Conservation (phyloP, 1,284 basidiomycete species). For the Tilletia walkeri region DNA sequence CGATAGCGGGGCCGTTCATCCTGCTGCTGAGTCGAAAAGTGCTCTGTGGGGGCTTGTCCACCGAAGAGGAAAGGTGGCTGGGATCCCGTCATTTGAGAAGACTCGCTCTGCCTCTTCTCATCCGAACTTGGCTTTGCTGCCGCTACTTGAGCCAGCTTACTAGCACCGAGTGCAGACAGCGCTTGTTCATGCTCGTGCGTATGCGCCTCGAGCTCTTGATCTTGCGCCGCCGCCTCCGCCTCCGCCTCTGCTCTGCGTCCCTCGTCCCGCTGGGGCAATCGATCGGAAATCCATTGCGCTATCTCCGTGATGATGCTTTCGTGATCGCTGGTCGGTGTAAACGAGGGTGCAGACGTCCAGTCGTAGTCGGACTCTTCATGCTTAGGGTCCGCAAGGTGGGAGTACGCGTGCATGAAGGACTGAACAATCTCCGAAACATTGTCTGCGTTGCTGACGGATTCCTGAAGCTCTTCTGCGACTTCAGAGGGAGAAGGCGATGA, state of each 20-base stretch:
- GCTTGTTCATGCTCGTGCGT: slow-evolving; percentile 18
- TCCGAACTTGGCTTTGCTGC: background rate
- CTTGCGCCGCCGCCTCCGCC: slow-evolving; percentile 25
- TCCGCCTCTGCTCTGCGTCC: slow-evolving; percentile 38
- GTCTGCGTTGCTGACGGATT: slow-evolving; percentile 23
- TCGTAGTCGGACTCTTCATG: slow-evolving; percentile 19
- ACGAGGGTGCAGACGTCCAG: slow-evolving; percentile 23
- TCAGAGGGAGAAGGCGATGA: background rate
- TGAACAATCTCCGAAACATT: slow-evolving; percentile 11
- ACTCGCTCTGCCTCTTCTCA: background rate
- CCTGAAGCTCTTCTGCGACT: slow-evolving; percentile 31
- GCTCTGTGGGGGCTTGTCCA: background rate
- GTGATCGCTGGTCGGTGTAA: slow-evolving; percentile 32
- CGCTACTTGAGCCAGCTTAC: slow-evolving; percentile 20
- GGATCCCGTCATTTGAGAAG: background rate
- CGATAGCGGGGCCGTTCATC: slow-evolving; percentile 17
- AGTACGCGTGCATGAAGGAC: slow-evolving; percentile 16
- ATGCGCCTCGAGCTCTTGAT: slow-evolving; percentile 6
- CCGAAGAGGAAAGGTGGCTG: background rate
- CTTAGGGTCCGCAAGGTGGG: slow-evolving; percentile 12
- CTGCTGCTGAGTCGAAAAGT: slow-evolving; percentile 11
- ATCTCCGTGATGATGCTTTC: slow-evolving; percentile 42
- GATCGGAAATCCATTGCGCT: slow-evolving; percentile 49
- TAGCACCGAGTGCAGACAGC: slow-evolving; percentile 27
- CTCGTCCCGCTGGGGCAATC: slow-evolving; percentile 40